Percentiles rank a stretch among this genome's conserved stretches.
phyloP scores from a whole-genome alignment of 1,284 basidiomycete species.

The Neonothopanus nambi region DNA sequence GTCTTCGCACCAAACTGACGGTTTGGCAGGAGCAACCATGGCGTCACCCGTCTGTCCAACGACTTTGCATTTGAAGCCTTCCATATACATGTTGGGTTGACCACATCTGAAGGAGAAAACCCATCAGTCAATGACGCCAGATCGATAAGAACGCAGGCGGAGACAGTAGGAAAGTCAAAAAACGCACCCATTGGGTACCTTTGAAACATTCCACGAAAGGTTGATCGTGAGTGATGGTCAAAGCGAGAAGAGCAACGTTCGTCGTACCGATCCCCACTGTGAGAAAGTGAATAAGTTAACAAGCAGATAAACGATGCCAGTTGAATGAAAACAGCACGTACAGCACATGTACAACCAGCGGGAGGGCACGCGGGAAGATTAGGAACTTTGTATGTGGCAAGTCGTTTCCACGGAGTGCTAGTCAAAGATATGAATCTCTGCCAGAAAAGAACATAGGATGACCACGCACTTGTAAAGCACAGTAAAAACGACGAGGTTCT shows the following conservation, averaged over 20 bases:
- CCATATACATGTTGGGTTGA: slow-evolving; percentile 18
- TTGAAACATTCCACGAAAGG: background rate
- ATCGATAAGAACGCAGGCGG: background rate
- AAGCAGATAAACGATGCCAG: background rate
- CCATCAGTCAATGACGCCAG: background rate
- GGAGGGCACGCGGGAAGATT: slow-evolving; percentile 20
- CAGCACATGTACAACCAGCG: slow-evolving; percentile 21
- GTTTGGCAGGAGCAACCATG: slow-evolving; percentile 10
- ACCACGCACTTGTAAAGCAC: slow-evolving; percentile 36
- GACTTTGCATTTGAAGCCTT: slow-evolving; percentile 16
- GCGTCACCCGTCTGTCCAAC: slow-evolving; percentile 12
- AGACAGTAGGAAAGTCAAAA: background rate
- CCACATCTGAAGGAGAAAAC: slow-evolving; percentile 12
- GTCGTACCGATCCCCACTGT: slow-evolving; percentile 23
- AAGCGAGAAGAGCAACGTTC: background rate
- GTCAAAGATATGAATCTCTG: background rate
- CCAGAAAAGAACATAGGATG: background rate
- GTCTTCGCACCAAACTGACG: slow-evolving; percentile 18
- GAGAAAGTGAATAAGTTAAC: background rate
- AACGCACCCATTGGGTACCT: slow-evolving; percentile 20
- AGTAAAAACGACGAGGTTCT: slow-evolving; percentile 41
- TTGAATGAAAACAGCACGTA: slow-evolving; percentile 6
- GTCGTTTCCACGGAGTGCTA: slow-evolving; percentile 18
- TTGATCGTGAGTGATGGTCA: background rate
- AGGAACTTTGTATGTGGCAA: slow-evolving; percentile 20